A percentile compares a stretch with the other conserved stretches of the same genome.
phyloP scores from a whole-genome alignment of 208 protist genomes.

The Phytomonas sp. region DNA sequence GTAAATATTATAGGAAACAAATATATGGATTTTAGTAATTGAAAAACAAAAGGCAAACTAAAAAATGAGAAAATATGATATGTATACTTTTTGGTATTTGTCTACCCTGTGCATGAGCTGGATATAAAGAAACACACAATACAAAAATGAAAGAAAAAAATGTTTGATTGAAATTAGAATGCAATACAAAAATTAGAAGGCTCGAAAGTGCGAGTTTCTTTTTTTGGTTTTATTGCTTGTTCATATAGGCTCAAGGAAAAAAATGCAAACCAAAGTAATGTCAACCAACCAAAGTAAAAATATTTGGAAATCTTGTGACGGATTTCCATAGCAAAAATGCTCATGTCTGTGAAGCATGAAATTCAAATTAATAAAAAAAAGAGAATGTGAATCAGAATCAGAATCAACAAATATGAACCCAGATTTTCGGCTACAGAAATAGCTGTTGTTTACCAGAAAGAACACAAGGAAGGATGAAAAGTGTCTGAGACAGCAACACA shows the following conservation, averaged over 20 bases:
- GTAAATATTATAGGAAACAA: slow-evolving; percentile 8
- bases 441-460: neutral
- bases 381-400: neutral
- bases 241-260: neutral
- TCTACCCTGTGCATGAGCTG: neutral
- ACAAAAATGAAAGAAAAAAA: slow-evolving; percentile 3
- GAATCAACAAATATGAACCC: neutral
- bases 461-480: neutral
- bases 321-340: neutral
- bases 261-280: neutral
- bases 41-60: slow-evolving; percentile 10
- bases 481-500: neutral
- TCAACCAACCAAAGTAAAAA: neutral
- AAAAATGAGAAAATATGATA: slow-evolving; percentile 1
- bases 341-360: neutral
- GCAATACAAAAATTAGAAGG: slow-evolving; percentile 14
- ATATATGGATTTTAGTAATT: slow-evolving; percentile 7
- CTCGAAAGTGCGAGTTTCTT: neutral
- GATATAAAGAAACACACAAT: slow-evolving; percentile 12
- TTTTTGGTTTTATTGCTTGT: neutral
- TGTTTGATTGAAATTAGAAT: slow-evolving; percentile 11
- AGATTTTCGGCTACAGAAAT: neutral
- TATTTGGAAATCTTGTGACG: neutral
- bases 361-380: neutral
- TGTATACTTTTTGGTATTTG: slow-evolving; percentile 1